A percentile compares a stretch with the other conserved stretches of the same genome.
Conservation (phyloP, 73 alveolate species). For the Tetrahymena thermophila region DNA sequence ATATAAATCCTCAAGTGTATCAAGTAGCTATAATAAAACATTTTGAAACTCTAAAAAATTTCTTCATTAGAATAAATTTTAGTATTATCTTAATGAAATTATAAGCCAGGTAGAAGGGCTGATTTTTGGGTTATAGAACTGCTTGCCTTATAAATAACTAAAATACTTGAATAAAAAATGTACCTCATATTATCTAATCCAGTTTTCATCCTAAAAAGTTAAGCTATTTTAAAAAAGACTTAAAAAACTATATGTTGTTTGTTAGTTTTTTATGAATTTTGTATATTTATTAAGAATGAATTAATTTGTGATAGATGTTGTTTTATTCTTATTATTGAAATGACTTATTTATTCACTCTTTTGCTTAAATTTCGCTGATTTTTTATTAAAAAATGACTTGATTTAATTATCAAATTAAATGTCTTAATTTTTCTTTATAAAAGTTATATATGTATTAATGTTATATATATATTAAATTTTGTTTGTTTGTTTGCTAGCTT, state of each 20-base stretch:
- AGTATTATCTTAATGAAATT: background rate
- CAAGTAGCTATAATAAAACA: background rate
- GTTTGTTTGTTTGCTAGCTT: no score
- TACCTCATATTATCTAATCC: conserved; percentile 1
- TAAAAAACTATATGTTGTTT: background rate
- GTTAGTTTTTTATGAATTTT: background rate
- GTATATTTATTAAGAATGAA: background rate
- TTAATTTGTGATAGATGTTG: background rate
- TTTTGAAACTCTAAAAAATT: background rate
- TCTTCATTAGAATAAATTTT: no score
- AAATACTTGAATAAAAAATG: background rate
- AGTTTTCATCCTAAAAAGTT: background rate
- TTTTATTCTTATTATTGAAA: background rate
- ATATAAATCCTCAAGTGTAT: no score
- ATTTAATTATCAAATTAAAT: background rate
- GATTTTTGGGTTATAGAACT: background rate
- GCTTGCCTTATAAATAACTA: background rate
- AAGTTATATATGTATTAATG: background rate
- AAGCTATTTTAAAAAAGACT: background rate
- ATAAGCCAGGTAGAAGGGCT: background rate
- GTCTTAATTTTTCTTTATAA: background rate
- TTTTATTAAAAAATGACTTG: background rate
- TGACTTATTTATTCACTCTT: background rate
- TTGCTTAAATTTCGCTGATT: background rate
- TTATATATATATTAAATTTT: no score